phyloP scores from a whole-genome alignment of 73 alveolate species.

The Effrenium voratum region DNA sequence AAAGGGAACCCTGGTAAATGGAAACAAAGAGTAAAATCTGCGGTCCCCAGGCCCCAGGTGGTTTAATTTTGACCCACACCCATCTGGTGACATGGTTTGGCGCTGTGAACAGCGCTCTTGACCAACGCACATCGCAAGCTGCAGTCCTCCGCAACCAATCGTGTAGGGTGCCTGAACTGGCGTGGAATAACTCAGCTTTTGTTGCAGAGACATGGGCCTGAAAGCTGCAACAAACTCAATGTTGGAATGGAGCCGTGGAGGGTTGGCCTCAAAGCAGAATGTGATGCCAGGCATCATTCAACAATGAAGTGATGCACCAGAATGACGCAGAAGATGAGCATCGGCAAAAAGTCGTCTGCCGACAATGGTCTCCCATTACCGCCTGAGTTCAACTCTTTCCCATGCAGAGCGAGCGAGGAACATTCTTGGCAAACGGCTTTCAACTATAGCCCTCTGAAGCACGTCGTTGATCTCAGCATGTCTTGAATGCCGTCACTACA shows the following conservation, averaged over 20 bases:
- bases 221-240: constrained; percentile 78
- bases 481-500: no score
- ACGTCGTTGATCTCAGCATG: constrained; percentile 74
- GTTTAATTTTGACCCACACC: no score
- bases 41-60: neutral
- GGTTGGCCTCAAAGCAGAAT: constrained; percentile 15
- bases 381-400: neutral
- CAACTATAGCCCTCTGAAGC: constrained; percentile 63
- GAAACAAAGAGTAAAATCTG: neutral
- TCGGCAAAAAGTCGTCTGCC: constrained; percentile 92
- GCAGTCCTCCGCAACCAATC: constrained; percentile 61
- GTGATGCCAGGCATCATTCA: neutral
- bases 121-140: neutral
- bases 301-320: neutral
- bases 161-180: constrained; percentile 50
- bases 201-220: constrained; percentile 1
- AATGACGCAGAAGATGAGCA: constrained; percentile 59
- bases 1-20: neutral
- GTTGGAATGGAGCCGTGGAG: constrained; percentile 71
- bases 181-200: no score
- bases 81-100: neutral
- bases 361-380: constrained; percentile 47
- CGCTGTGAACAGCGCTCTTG: neutral
- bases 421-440: neutral
- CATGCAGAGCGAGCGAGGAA: neutral